Conservation (phyloP, 352 stramenopile genomes). For the Pythium phragmiticola region DNA sequence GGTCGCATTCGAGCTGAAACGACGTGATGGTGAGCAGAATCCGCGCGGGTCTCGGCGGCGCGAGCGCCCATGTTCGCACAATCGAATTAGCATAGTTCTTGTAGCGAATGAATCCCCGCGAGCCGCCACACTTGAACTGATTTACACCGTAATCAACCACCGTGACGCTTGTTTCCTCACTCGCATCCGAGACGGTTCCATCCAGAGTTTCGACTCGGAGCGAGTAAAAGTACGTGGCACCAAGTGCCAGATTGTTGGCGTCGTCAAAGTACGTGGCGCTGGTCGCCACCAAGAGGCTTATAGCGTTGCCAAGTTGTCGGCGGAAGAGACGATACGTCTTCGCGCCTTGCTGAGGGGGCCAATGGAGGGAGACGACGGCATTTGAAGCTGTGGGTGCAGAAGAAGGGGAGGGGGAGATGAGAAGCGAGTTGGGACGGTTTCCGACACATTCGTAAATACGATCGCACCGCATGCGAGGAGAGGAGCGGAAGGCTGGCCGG, state of each 20-base stretch:
- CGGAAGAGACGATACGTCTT: slow-evolving; percentile 44
- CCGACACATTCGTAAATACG: neutral
- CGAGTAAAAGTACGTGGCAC: slow-evolving; percentile 44
- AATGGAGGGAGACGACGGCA: slow-evolving; percentile 7
- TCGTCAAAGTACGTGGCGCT: slow-evolving; percentile 43
- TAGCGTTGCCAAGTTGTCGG: slow-evolving; percentile 6
- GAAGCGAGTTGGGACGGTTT: neutral
- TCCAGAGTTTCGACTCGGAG: slow-evolving; percentile 28
- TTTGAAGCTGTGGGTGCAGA: slow-evolving; percentile 6
- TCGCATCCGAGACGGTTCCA: slow-evolving; percentile 25
- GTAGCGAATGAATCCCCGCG: slow-evolving; percentile 20
- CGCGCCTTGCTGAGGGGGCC: neutral
- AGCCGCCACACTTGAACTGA: slow-evolving; percentile 22
- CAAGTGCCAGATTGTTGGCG: slow-evolving; percentile 19
- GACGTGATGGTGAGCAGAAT: slow-evolving; percentile 42
- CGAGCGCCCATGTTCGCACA: slow-evolving; percentile 43
- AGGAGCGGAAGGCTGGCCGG: slow-evolving; percentile 42
- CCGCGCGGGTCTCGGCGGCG: slow-evolving; percentile 18
- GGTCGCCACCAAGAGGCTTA: slow-evolving; percentile 26
- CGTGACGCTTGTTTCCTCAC: slow-evolving; percentile 33
- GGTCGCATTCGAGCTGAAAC: slow-evolving; percentile 64
- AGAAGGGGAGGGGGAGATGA: neutral
- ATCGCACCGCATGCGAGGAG: slow-evolving; percentile 50
- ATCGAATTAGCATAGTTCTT: slow-evolving; percentile 39
- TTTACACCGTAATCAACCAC: slow-evolving; percentile 10